A percentile compares a stretch with the other conserved stretches of the same genome.
Evolutionary conservation across 257 asterid species (phyloP).

Genomic region (Solanum chiquidenum): DNA sequence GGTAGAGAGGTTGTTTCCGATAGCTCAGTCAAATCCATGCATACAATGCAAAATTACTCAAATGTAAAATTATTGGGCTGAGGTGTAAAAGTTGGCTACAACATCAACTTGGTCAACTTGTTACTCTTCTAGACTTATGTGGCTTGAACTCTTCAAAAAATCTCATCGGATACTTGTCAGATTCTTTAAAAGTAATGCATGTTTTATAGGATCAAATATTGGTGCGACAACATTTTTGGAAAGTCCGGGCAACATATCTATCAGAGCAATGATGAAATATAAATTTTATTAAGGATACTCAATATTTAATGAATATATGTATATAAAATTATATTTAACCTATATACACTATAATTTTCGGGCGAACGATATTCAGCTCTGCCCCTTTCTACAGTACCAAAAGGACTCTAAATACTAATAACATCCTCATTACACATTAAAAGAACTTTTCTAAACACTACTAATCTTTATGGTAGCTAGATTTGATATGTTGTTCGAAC

Average conservation of each 20-base stretch:
- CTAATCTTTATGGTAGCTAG: not conserved
- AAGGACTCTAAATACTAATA: not conserved
- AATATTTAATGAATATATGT: not conserved
- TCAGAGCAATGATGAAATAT: not conserved
- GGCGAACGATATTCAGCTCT: too few relatives aligned
- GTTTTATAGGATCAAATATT: not conserved
- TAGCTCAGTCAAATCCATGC: not conserved
- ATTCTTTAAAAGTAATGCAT: not conserved
- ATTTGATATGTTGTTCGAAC: not conserved
- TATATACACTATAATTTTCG: not conserved
- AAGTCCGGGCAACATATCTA: not conserved
- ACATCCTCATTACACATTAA: not conserved
- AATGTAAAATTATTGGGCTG: not conserved
- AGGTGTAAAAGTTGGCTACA: not conserved
- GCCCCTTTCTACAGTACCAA: not conserved
- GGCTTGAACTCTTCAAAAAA: not conserved
- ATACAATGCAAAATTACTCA: not conserved
- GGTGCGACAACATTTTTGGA: not conserved
- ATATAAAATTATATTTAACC: not conserved
- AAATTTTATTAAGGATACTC: not conserved
- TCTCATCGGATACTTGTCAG: rapidly evolving
- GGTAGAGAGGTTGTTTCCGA: not conserved
- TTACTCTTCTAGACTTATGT: not conserved
- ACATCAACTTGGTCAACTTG: not conserved
- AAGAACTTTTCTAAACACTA: not conserved